Base-by-base conservation (phyloP, 225 moss, liverwort and hornwort genomes). In the Straminergon stramineum region DNA sequence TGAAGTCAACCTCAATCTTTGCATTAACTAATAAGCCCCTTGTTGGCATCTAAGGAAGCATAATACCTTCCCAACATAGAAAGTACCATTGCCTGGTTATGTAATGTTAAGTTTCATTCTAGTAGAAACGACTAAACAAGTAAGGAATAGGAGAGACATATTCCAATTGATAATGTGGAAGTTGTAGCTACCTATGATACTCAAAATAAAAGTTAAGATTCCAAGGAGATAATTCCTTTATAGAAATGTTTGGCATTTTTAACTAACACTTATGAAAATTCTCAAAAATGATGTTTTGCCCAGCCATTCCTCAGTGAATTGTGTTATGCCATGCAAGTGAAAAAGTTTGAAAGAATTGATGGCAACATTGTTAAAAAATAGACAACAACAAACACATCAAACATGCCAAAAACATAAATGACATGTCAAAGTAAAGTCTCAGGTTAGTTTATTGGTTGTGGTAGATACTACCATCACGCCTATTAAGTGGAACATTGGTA, bases 151-250 rank as follows among this genome's bases (percentile, higher is more conserved):
- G 19, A 1, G 6, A 51, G 12, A 75, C 1, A 1, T 20, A 20
- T 21, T 53, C 8, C 52, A 53, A 34, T 34, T 52, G 13, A 5
- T 21, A 53, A 76, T 31, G 21, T 52, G 0, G 21, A 76, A 13
- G 5, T 51, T 51, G 32, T 75, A 7, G 20, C 11, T 48, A 18
- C 0, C 0, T 48, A 18, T 0, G 0, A 0, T 51, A 32, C 0
- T 32, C 13, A 51, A 19, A 51, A 51, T 20, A 7, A 51, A 75
- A 51, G 18, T 31, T 31, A 18, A 48, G 48, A 18, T 31, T 51
- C 4, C 1, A 16, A 1, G 75, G 19, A 51, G 7, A 51, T 31
- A 31, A 31, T 48, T 51, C 7, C 1, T 19, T 11, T 31, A 48
- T 19, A 75, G 11, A 75, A 45, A 75, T 31, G 31, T 7, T 51